Evolutionary conservation across 2,329 filamentous ascomycete genomes (phyloP), one percentile per base, ranked within the genome.

Genomic region (Metarhizium anisopliae): DNA sequence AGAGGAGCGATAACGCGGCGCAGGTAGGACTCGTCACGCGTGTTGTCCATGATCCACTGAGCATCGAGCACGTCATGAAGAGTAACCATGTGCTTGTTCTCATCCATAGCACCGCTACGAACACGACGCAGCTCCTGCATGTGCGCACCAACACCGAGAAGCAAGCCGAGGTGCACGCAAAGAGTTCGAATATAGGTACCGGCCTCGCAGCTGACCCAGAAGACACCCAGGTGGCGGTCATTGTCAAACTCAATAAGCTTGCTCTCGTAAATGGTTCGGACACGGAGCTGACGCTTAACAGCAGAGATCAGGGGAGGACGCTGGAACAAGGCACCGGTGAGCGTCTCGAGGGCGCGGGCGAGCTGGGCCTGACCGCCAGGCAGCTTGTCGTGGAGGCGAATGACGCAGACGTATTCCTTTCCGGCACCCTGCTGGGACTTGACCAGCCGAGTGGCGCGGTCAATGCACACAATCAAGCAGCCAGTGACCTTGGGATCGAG

Each of bases 131-230:
- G 85, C 79, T 97, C 93, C 78, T 97, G 93, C 93, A 97, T 97
- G 78, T 97, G 91, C 54, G 90, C 94, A 64, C 93, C 93, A 57
- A 96, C 91, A 70, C 93, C 82, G 50, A 85, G 75, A 47, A 85
- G 72, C 57, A 85, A 75, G 73, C 90, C 90, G 63, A 99, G 74
- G 76, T 97, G 94, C 47, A 97, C 93, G 75, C 94, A 97, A 51
- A 99, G 85, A 42, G 94, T 99, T 79, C 94, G 89, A 72, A 99
- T 97, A 74, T 99, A 99, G 61, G 94, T 99, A 72, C 94, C 94
- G 54, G 72, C 94, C 77, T 99, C 94, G 75, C 94, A 99, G 76
- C 90, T 95, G 65, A 97, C 94, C 93, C 94, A 97, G 83, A 99
- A 99, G 56, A 97, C 93, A 73, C 89, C 94, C 42, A 99, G 83